These are phyloP conservation scores for Leccinum incarnatum DNA, from an alignment of 768 basidiomycete species.

Conservation along the genomic window DNA sequence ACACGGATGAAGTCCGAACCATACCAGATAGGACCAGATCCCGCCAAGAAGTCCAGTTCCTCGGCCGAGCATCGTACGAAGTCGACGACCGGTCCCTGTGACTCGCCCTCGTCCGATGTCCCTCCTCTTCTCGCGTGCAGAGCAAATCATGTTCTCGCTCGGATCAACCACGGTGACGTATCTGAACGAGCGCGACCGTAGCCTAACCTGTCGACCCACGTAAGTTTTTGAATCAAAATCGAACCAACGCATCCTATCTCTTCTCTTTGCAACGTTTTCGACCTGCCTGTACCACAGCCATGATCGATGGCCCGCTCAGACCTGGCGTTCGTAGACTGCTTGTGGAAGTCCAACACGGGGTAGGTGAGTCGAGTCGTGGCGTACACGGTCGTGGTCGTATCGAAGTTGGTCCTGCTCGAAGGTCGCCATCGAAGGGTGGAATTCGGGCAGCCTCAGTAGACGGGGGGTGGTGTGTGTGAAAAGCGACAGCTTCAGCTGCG, in stretches of 20 bases:
- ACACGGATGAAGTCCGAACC: constrained; percentile 2
- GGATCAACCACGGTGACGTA: constrained; percentile 76
- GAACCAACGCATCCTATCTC: too few relatives aligned
- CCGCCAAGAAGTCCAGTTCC: constrained; percentile 45
- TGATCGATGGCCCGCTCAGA: constrained; percentile 68
- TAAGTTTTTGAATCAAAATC: too few relatives aligned
- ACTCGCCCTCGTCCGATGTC: constrained; percentile 7
- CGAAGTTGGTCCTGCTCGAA: constrained; percentile 66
- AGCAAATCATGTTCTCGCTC: constrained; percentile 43
- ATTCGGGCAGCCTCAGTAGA: neutral
- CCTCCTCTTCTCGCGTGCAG: constrained; percentile 35
- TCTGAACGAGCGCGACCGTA: constrained; percentile 57
- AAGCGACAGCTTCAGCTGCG: neutral
- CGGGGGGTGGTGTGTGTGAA: neutral
- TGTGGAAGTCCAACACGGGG: constrained; percentile 63
- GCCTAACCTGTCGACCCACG: constrained; percentile 55
- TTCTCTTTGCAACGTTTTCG: neutral
- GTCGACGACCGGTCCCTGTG: constrained; percentile 17
- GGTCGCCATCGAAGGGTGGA: constrained; percentile 48
- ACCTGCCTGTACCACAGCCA: constrained; percentile 76
- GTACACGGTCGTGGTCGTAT: constrained; percentile 46
- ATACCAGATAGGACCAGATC: constrained; percentile 69
- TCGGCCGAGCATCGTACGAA: constrained; percentile 50
- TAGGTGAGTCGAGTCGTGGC: constrained; percentile 70
- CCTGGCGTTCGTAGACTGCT: constrained; percentile 17